Percentiles rank a stretch among this genome's conserved stretches.
Evolutionary conservation across 306 rosid genomes (phyloP).

Genomic region (Sechiopsis laciniata): DNA sequence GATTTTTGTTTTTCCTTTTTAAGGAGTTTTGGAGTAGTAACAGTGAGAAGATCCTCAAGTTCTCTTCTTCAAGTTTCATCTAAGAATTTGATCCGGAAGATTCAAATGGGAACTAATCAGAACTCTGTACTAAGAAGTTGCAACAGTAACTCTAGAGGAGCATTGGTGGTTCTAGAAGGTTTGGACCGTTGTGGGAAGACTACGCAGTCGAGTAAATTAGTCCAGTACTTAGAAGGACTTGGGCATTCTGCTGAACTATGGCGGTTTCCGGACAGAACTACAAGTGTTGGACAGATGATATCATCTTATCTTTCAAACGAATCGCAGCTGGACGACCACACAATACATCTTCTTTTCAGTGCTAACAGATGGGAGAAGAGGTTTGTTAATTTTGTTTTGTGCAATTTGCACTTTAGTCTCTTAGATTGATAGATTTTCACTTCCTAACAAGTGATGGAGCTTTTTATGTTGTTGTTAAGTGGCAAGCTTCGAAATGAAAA

Average conservation of each 20-base stretch:
- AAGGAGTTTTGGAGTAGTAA: slow-evolving; percentile 30
- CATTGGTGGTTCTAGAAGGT: slow-evolving; percentile 86
- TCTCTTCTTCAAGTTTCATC: background rate
- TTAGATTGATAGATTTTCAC: background rate
- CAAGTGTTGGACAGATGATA: slow-evolving; percentile 80
- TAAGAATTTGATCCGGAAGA: slow-evolving; percentile 18
- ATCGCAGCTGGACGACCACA: slow-evolving; percentile 76
- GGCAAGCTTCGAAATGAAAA: background rate
- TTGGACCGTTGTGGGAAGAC: slow-evolving; percentile 89
- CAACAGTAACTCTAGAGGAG: slow-evolving; percentile 38
- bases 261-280: slow-evolving; percentile 87
- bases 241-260: slow-evolving; percentile 65
- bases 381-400: slow-evolving; percentile 31
- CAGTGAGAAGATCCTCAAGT: slow-evolving; percentile 21
- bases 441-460: background rate
- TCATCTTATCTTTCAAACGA: slow-evolving; percentile 73
- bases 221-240: slow-evolving; percentile 52
- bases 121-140: slow-evolving; percentile 14
- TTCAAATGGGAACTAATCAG: slow-evolving; percentile 27
- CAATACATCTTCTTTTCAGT: slow-evolving; percentile 87
- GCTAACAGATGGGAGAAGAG: slow-evolving; percentile 99
- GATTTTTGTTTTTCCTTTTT: slow-evolving; percentile 10
- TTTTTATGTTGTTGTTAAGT: background rate
- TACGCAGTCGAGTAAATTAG: slow-evolving; percentile 60
- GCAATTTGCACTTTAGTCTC: background rate